These are phyloP conservation scores for Dacryopinax primogenitus DNA, from an alignment of 768 basidiomycete species.

Conservation along the genomic window DNA sequence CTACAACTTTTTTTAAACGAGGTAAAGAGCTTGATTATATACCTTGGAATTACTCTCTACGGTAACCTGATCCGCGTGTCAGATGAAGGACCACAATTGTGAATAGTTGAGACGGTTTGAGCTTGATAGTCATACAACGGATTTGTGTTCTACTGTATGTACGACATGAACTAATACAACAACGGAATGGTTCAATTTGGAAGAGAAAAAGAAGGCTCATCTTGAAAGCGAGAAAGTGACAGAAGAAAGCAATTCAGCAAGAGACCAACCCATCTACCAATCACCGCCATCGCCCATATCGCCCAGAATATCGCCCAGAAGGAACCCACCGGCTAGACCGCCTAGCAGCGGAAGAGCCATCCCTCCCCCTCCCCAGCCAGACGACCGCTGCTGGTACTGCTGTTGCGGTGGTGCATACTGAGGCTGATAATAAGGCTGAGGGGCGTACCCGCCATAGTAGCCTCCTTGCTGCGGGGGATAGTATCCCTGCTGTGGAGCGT, in stretches of 20 bases:
- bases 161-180: not conserved
- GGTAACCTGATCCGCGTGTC: too few relatives aligned
- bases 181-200: not conserved
- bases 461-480: not conserved
- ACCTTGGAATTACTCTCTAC: too few relatives aligned
- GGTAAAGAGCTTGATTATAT: too few relatives aligned
- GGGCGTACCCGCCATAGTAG: not conserved
- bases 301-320: conserved; percentile 9
- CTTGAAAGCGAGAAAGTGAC: not conserved
- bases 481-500: conserved; percentile 15
- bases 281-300: conserved; percentile 14
- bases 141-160: not conserved
- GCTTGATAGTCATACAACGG: too few relatives aligned
- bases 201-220: too few relatives aligned
- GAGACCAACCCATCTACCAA: conserved; percentile 4
- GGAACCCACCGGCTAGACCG: conserved; percentile 12
- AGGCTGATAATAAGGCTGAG: conserved; percentile 4
- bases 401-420: conserved; percentile 3
- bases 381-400: conserved; percentile 5
- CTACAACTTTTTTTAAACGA: too few relatives aligned
- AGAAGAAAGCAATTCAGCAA: not conserved
- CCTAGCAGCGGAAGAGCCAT: conserved; percentile 13
- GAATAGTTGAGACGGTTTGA: too few relatives aligned
- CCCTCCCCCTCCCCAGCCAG: conserved; percentile 6
- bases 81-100: too few relatives aligned